Evolutionary conservation across 2,329 filamentous ascomycete genomes (phyloP).

Genomic region (Cercospora nicotianae): DNA sequence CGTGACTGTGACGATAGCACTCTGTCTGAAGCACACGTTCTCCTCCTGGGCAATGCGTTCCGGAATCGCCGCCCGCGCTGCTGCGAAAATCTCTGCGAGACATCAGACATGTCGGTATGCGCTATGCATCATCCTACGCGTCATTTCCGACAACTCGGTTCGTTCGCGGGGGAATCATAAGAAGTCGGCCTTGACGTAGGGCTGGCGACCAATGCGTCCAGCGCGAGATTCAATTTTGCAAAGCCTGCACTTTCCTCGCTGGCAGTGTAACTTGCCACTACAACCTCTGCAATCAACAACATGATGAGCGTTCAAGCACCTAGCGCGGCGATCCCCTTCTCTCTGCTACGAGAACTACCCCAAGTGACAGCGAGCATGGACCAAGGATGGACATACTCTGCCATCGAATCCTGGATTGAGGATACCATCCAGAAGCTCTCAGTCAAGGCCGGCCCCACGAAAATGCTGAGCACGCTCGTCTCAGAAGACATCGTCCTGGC

Average conservation of each 20-base stretch:
- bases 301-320: background rate
- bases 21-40: background rate
- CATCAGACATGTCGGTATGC: slow-evolving; percentile 3
- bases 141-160: background rate
- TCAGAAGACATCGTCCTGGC: background rate
- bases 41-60: background rate
- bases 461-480: slow-evolving; percentile 1
- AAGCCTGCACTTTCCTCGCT: background rate
- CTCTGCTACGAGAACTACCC: slow-evolving; percentile 1
- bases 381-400: slow-evolving; percentile 10
- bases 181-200: background rate
- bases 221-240: background rate
- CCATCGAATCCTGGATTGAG: slow-evolving; percentile 12
- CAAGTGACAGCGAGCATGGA: slow-evolving; percentile 11
- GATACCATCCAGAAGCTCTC: slow-evolving; percentile 7
- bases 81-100: slow-evolving; percentile 6
- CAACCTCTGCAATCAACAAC: background rate
- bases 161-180: background rate
- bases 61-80: background rate
- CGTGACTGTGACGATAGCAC: background rate
- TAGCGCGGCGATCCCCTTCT: background rate
- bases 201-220: background rate
- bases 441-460: background rate
- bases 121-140: background rate
- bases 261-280: background rate